Base-by-base conservation (phyloP, 2,329 filamentous ascomycete genomes). In the Pseudogymnoascus pannorum region DNA sequence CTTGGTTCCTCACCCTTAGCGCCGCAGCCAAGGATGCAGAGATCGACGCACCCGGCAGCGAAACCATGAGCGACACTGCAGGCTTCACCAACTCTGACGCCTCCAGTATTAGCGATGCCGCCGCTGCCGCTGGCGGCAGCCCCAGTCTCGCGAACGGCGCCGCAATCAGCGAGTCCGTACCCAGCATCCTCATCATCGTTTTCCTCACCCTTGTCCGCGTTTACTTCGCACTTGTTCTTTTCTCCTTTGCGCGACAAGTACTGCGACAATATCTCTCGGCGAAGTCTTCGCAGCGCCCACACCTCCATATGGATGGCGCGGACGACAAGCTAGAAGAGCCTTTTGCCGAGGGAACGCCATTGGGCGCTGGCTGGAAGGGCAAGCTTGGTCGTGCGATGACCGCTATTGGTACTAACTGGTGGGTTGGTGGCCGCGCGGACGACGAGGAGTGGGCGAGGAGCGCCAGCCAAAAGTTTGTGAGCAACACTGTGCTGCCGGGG, bases 151-250 rank as follows among this genome's bases (percentile, higher is more conserved):
- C 87, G 77, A 79, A 87, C 75, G 80, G 85, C 68, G 76, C 89
- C n/a, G 78, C 84, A 64, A 81, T 87, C 64, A 81, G 81, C 44
- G 86, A 87, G 69, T 85, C 81, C 71, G 80, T 89, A 68, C 87
- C 90, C 64, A 93, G 89, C 75, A 88, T 97, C 73, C 78, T 87
- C 9, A 80, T 96, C 60, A 89, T 96, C 64, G 81, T 83, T 31
- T 75, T 81, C 1, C 82, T 96, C 65, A 95, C 88, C 75, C 78
- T 87, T 11, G 78, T 96, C 40, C 83, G 92, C 29, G 74, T 92
- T 29, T 97, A 97, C 77, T 92, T 96, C 68, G 85, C 89, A 67
- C 78, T 96, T 36, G 82, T 97, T 60, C 85, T 96, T 72, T 86
- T 96, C 75, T 86, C 90, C 5, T 94, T 89, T 73, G 91, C 92